Evolutionary conservation across 2,329 filamentous ascomycete species (phyloP).

Genomic region (Cytospora leucostoma): DNA sequence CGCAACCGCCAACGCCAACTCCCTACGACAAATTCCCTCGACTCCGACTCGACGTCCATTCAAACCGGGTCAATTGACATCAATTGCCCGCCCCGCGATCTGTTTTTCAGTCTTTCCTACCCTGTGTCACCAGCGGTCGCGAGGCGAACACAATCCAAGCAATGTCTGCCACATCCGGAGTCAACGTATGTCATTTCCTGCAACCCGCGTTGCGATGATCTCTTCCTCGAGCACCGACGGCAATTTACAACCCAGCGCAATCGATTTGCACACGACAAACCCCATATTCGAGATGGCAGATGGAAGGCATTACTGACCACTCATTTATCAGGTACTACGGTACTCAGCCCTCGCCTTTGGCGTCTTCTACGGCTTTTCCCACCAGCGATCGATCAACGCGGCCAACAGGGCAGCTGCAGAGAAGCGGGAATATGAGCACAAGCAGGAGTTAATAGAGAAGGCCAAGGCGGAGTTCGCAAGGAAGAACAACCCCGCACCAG

Average conservation of each 20-base stretch:
- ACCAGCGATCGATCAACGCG: slow-evolving; percentile 79
- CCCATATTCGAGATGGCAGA: slow-evolving; percentile 1
- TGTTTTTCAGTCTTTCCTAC: slow-evolving; percentile 38
- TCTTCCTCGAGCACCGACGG: slow-evolving; percentile 23
- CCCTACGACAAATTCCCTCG: slow-evolving; percentile 22
- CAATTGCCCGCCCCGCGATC: slow-evolving; percentile 29
- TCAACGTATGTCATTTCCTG: slow-evolving; percentile 58
- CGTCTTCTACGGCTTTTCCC: slow-evolving; percentile 92
- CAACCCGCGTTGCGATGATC: slow-evolving; percentile 19
- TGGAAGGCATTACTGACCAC: slow-evolving; percentile 10
- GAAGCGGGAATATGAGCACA: slow-evolving; percentile 84
- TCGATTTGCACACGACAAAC: neutral
- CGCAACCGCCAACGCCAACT: slow-evolving; percentile 28
- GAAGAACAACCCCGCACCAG: slow-evolving; percentile 60
- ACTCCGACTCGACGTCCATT: slow-evolving; percentile 23
- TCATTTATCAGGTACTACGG: slow-evolving; percentile 77
- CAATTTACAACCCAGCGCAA: slow-evolving; percentile 27
- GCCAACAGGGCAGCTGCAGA: slow-evolving; percentile 69
- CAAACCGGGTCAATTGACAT: slow-evolving; percentile 29
- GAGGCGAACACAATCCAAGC: slow-evolving; percentile 46
- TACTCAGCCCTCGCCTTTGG: slow-evolving; percentile 92
- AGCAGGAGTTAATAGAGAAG: slow-evolving; percentile 87
- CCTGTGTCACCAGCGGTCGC: slow-evolving; percentile 42
- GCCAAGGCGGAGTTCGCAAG: slow-evolving; percentile 89
- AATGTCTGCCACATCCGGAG: slow-evolving; percentile 68